These are phyloP conservation scores for Rubroboletus satanas DNA, from an alignment of 768 basidiomycete species.

Conservation along the genomic window DNA sequence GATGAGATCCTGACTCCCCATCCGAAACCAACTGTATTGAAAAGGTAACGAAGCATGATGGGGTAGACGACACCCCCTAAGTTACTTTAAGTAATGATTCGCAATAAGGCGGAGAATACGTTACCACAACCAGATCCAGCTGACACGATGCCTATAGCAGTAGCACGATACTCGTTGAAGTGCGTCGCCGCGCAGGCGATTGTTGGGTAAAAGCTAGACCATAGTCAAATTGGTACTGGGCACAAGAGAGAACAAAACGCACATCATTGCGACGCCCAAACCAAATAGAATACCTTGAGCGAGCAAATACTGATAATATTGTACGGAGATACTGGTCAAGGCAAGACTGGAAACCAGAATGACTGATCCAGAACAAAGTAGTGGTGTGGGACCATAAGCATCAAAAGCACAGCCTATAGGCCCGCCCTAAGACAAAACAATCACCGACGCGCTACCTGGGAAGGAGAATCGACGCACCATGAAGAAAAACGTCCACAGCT, in stretches of 20 bases:
- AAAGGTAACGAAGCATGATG: conserved; percentile 57
- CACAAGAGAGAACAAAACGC: conserved; percentile 23
- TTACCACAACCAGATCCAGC: conserved; percentile 67
- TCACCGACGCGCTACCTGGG: not conserved
- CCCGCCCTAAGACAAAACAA: conserved; percentile 45
- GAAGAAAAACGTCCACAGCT: conserved; percentile 67
- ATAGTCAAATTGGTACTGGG: conserved; percentile 3
- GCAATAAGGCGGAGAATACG: conserved; percentile 6
- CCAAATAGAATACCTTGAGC: conserved; percentile 65
- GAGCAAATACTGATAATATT: conserved; percentile 60
- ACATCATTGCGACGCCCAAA: conserved; percentile 62
- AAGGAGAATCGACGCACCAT: conserved; percentile 41
- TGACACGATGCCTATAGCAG: conserved; percentile 66
- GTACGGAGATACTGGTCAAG: conserved; percentile 53
- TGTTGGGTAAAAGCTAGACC: conserved; percentile 64
- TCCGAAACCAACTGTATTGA: conserved; percentile 51
- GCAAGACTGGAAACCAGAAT: conserved; percentile 51
- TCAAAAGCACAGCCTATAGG: conserved; percentile 61
- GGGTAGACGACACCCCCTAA: conserved; percentile 70
- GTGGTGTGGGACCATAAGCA: conserved; percentile 50
- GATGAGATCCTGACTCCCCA: conserved; percentile 62
- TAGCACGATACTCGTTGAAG: conserved; percentile 61
- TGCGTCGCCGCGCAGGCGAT: conserved; percentile 64
- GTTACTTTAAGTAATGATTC: conserved; percentile 18
- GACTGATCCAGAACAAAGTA: conserved; percentile 51